These are phyloP conservation scores for Porphyrellus cyaneotinctus DNA, from an alignment of 768 basidiomycete species.

Conservation along the genomic window DNA sequence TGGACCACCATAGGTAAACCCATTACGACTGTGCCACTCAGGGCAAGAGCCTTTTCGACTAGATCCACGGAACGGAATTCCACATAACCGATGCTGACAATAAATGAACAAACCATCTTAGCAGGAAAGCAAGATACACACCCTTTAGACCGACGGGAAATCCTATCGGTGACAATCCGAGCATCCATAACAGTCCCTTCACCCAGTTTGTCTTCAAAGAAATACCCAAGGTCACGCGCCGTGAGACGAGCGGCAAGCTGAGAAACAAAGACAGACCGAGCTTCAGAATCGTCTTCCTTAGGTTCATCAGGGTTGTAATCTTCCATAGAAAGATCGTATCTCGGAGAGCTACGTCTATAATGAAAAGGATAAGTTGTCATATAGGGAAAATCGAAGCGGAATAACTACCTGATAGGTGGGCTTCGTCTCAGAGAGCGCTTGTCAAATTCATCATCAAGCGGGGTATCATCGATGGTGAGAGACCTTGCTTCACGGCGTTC, in stretches of 20 bases:
- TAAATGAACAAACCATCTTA: conserved; percentile 1
- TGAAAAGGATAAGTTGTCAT: conserved; percentile 4
- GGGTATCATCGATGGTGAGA: conserved; percentile 39
- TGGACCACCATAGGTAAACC: conserved; percentile 96
- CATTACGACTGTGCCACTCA: conserved; percentile 96
- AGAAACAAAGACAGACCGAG: conserved; percentile 97
- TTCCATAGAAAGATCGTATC: conserved; percentile 66
- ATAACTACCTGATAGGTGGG: conserved; percentile 44
- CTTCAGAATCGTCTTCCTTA: conserved; percentile 95
- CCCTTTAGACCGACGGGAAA: conserved; percentile 98
- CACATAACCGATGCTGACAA: conserved; percentile 88
- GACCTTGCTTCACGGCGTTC: conserved; percentile 40
- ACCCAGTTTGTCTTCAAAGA: conserved; percentile 96
- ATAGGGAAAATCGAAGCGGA: conserved; percentile 3
- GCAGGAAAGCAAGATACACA: conserved; percentile 34
- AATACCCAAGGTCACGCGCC: conserved; percentile 94
- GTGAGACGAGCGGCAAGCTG: conserved; percentile 97
- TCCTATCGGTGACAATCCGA: conserved; percentile 90
- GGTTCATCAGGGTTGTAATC: conserved; percentile 81
- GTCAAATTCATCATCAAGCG: conserved; percentile 32
- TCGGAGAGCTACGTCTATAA: conserved; percentile 63
- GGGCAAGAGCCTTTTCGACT: conserved; percentile 84
- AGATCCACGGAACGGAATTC: conserved; percentile 89
- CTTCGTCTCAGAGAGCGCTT: conserved; percentile 33
- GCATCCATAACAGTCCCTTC: conserved; percentile 94